Conservation (phyloP, 257 asterid genomes). For the Solanum boliviense region DNA sequence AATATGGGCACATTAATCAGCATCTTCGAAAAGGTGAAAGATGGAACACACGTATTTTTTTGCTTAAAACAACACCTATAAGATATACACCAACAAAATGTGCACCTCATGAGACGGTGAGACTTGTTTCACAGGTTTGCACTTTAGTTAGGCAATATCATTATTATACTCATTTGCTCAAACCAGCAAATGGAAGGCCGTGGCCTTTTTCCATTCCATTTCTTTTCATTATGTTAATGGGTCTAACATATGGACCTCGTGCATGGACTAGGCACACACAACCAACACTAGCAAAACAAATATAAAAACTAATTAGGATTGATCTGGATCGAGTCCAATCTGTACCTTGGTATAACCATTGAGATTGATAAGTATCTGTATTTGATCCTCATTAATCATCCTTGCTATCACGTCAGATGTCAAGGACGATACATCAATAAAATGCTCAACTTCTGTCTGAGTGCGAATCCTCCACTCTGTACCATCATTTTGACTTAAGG, state of each 20-base stretch:
- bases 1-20: background rate
- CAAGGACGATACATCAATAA: slow-evolving; percentile 84
- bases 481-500: slow-evolving; percentile 88
- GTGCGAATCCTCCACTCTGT: slow-evolving; percentile 92
- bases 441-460: slow-evolving; percentile 89
- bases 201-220: background rate
- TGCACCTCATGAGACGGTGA: background rate
- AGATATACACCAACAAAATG: background rate
- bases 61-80: background rate
- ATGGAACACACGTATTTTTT: background rate
- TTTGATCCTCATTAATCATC: slow-evolving; percentile 86
- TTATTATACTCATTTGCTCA: background rate
- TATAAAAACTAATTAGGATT: background rate
- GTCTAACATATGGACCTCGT: background rate
- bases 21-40: background rate
- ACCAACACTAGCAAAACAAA: background rate
- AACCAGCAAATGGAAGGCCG: background rate
- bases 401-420: slow-evolving; percentile 87
- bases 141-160: background rate
- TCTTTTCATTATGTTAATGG: background rate
- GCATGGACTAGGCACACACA: background rate
- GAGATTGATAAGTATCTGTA: slow-evolving; percentile 90
- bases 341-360: slow-evolving; percentile 95
- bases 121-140: background rate
- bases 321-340: background rate